Percentiles rank a stretch among this genome's conserved stretches.
Conservation (phyloP, 2,329 filamentous ascomycete species). For the Sporothrix brunneoviolacea region DNA sequence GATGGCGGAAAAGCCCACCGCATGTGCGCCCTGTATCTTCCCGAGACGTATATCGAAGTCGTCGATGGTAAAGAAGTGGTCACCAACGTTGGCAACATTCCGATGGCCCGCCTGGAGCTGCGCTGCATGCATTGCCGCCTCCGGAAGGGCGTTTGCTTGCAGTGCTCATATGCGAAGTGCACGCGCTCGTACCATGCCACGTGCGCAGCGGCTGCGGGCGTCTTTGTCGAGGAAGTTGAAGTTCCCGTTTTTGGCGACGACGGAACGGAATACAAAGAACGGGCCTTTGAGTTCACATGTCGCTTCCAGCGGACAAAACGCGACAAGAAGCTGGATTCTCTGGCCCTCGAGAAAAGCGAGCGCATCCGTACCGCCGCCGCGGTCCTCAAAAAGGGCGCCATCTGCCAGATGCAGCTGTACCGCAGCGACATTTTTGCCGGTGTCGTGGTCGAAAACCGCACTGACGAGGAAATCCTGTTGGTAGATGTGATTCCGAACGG, state of each 20-base stretch:
- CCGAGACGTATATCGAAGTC: conserved; percentile 79
- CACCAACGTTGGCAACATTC: conserved; percentile 71
- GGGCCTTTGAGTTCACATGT: conserved; percentile 88
- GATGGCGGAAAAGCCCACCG: conserved; percentile 82
- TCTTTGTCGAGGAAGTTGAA: conserved; percentile 81
- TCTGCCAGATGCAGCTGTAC: conserved; percentile 81
- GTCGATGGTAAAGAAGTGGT: conserved; percentile 67
- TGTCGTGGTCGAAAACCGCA: conserved; percentile 74
- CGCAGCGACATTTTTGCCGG: conserved; percentile 87
- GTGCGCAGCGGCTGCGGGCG: conserved; percentile 84
- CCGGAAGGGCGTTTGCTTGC: conserved; percentile 92
- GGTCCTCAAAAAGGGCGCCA: conserved; percentile 62
- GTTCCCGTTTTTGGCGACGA: conserved; percentile 86
- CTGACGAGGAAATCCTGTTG: conserved; percentile 66
- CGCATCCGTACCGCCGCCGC: conserved; percentile 63
- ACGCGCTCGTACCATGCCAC: conserved; percentile 90
- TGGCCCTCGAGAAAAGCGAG: conserved; percentile 62
- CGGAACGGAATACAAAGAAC: conserved; percentile 84
- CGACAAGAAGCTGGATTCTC: conserved; percentile 64
- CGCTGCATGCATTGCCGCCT: conserved; percentile 94
- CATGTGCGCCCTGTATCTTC: conserved; percentile 82
- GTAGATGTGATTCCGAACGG: conserved; percentile 79
- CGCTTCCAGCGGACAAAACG: conserved; percentile 89
- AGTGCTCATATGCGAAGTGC: conserved; percentile 93
- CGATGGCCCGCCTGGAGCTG: conserved; percentile 79